Evolutionary conservation across 257 asterid genomes (phyloP).

Genomic region (Parsonsia alboflavescens): DNA sequence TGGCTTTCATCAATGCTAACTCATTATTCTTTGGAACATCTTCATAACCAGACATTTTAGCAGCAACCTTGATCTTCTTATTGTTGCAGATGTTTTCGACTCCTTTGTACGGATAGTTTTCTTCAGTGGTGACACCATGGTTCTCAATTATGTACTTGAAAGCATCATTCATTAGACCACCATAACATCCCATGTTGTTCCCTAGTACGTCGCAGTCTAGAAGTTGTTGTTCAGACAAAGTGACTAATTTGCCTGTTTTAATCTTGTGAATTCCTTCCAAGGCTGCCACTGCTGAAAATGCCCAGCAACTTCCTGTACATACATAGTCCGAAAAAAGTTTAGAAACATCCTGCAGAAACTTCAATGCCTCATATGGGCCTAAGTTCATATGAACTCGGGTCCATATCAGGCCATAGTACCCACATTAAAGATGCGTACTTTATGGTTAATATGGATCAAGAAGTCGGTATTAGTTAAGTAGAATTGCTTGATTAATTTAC

Average conservation of each 20-base stretch:
- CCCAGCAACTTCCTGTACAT: slow-evolving; percentile 10
- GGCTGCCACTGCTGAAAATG: slow-evolving; percentile 11
- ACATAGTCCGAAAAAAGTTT: no score
- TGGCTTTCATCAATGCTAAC: slow-evolving; percentile 28
- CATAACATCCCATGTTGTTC: not conserved
- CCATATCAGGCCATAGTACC: no score
- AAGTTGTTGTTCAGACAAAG: slow-evolving; percentile 11
- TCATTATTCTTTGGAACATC: slow-evolving; percentile 33
- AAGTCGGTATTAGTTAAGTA: no score
- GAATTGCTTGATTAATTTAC: not conserved
- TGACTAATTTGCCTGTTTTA: not conserved
- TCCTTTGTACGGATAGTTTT: slow-evolving; percentile 4
- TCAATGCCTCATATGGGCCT: no score
- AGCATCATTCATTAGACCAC: slow-evolving; percentile 5
- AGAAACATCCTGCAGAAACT: no score
- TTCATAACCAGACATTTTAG: slow-evolving; percentile 29
- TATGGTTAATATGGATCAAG: no score
- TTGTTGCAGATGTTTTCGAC: slow-evolving; percentile 27
- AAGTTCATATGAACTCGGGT: no score
- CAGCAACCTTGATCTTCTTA: slow-evolving; percentile 12
- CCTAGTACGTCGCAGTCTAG: not conserved
- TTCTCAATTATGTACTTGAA: not conserved
- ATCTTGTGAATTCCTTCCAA: slow-evolving; percentile 7
- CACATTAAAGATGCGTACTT: no score
- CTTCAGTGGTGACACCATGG: slow-evolving; percentile 10